Evolutionary conservation across 2,329 filamentous ascomycete species (phyloP).

Genomic region (Cercospora janseana): DNA sequence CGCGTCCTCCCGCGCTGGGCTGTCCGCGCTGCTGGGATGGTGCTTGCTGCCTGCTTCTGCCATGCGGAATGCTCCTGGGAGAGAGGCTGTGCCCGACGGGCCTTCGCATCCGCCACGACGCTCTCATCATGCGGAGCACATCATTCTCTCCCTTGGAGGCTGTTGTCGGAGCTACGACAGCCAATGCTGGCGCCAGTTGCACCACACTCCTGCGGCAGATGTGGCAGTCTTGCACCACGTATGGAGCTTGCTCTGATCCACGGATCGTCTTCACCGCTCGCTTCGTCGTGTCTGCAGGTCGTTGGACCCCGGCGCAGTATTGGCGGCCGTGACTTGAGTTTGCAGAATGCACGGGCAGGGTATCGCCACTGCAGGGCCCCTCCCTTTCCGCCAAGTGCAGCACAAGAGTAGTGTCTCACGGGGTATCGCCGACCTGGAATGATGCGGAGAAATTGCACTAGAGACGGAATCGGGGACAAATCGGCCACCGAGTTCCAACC

Average conservation of each 20-base stretch:
- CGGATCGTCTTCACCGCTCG: conserved; percentile 2
- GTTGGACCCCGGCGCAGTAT: neutral
- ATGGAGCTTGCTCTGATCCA: neutral
- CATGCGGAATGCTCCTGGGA: no score
- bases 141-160: neutral
- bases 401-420: no score
- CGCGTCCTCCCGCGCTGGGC: neutral
- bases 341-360: no score
- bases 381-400: no score
- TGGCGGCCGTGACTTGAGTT: neutral
- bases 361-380: no score
- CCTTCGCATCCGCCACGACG: neutral
- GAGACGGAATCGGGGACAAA: neutral
- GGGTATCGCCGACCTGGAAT: no score
- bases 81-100: no score
- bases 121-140: neutral
- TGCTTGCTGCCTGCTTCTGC: neutral
- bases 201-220: no score
- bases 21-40: neutral
- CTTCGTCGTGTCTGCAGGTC: neutral
- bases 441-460: neutral
- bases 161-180: no score
- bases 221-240: no score
- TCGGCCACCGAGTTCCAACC: neutral
- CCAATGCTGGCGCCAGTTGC: neutral